Percentiles rank a stretch among this genome's conserved stretches.
phyloP scores from a whole-genome alignment of 2,329 filamentous ascomycete genomes.

The Alternaria ethzedia region DNA sequence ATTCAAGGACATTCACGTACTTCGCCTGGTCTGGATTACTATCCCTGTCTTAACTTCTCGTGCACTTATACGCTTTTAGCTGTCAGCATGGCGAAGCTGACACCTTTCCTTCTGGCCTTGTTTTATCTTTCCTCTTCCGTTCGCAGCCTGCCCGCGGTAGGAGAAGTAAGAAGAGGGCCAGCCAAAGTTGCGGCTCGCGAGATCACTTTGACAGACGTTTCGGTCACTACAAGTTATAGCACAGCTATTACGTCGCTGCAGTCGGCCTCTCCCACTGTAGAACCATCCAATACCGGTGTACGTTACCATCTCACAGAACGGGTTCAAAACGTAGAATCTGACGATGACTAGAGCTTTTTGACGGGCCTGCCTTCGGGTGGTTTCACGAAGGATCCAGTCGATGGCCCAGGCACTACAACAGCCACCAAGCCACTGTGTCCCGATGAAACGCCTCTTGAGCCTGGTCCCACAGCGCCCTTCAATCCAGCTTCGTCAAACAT shows the following conservation, averaged over 20 bases:
- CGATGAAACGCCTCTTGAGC: slow-evolving; percentile 34
- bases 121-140: slow-evolving; percentile 29
- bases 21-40: slow-evolving; percentile 18
- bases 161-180: slow-evolving; percentile 17
- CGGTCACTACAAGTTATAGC: slow-evolving; percentile 42
- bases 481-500: slow-evolving; percentile 36
- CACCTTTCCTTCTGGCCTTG: slow-evolving; percentile 32
- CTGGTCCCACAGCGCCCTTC: slow-evolving; percentile 31
- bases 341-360: slow-evolving; percentile 33
- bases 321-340: background rate
- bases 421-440: slow-evolving; percentile 34
- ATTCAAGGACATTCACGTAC: slow-evolving; percentile 6
- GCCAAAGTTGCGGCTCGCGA: slow-evolving; percentile 25
- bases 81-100: slow-evolving; percentile 35
- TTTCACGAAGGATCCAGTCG: slow-evolving; percentile 35
- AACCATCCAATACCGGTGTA: slow-evolving; percentile 39
- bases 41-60: slow-evolving; percentile 22
- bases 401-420: slow-evolving; percentile 23
- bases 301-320: background rate
- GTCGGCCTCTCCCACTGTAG: slow-evolving; percentile 30
- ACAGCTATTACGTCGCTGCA: slow-evolving; percentile 37
- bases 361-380: slow-evolving; percentile 41
- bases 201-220: slow-evolving; percentile 28
- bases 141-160: slow-evolving; percentile 30
- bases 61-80: slow-evolving; percentile 4